phyloP scores from a whole-genome alignment of 371 early-diverging fungal species.

The Zancudomyces culisetae region DNA sequence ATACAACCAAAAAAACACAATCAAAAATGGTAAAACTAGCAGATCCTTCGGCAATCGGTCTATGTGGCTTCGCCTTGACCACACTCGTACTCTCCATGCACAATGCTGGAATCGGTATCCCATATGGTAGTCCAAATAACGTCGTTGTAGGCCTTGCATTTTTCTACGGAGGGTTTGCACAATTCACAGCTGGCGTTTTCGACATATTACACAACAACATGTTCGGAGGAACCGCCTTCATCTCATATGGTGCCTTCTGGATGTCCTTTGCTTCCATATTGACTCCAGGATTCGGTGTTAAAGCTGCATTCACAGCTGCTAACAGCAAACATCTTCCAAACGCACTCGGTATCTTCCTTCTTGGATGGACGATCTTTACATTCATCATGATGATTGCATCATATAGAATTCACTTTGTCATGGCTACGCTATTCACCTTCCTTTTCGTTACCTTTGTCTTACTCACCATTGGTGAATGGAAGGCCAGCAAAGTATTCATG shows the following conservation, averaged over 20 bases:
- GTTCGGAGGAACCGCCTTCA: constrained; percentile 69
- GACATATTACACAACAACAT: constrained; percentile 55
- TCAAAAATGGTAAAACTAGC: too few relatives aligned
- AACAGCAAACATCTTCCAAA: constrained; percentile 23
- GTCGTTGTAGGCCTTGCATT: constrained; percentile 47
- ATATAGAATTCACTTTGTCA: constrained; percentile 37
- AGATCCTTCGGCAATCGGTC: constrained; percentile 57
- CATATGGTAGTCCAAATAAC: constrained; percentile 28
- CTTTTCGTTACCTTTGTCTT: constrained; percentile 42
- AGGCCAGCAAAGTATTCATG: constrained; percentile 7
- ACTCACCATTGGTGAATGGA: constrained; percentile 31
- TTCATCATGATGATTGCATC: constrained; percentile 45
- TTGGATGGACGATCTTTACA: constrained; percentile 49
- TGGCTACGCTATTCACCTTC: constrained; percentile 39
- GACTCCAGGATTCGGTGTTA: constrained; percentile 30
- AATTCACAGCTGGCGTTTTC: constrained; percentile 62
- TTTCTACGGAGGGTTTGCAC: constrained; percentile 61
- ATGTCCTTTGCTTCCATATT: constrained; percentile 43
- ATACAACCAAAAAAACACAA: too few relatives aligned
- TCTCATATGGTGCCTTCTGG: constrained; percentile 63
- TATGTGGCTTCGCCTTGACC: constrained; percentile 50
- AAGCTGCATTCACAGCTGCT: constrained; percentile 23
- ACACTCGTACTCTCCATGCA: constrained; percentile 47
- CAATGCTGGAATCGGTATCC: constrained; percentile 45
- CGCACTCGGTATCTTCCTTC: constrained; percentile 45